These are phyloP conservation scores for Delitschia confertaspora DNA, from an alignment of 495 filamentous ascomycete genomes.

Conservation along the genomic window DNA sequence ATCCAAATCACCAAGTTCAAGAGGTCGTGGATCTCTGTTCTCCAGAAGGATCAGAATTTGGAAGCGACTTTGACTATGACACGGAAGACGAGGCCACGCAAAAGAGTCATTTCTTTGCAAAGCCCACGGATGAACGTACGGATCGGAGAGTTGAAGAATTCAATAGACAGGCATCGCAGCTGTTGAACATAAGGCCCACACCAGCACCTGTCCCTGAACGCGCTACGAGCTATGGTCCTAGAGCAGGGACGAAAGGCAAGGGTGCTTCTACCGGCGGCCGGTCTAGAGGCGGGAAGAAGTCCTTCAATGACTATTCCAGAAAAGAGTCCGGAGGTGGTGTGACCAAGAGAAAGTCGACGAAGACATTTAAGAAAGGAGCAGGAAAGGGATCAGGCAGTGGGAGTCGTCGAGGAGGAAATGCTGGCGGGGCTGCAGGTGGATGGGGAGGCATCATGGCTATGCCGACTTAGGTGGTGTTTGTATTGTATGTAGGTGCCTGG, in stretches of 20 bases:
- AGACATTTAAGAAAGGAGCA: constrained; percentile 14
- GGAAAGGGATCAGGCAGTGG: constrained; percentile 10
- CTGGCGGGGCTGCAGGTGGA: background rate
- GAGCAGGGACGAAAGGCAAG: background rate
- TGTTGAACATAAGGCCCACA: background rate
- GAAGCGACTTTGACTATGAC: constrained; percentile 13
- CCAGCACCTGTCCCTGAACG: background rate
- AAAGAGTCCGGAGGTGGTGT: background rate
- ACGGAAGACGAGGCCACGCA: constrained; percentile 15
- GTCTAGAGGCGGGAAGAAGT: background rate
- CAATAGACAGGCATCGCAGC: constrained; percentile 10
- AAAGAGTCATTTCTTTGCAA: constrained; percentile 13
- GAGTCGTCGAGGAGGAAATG: constrained; percentile 4
- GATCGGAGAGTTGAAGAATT: constrained; percentile 19
- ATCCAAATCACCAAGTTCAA: constrained; percentile 46
- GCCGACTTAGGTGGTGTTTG: constrained; percentile 8
- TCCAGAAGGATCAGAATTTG: constrained; percentile 2
- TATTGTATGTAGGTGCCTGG: no score
- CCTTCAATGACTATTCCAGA: background rate
- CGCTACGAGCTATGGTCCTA: background rate
- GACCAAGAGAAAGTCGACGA: constrained; percentile 4
- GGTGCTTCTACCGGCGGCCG: background rate
- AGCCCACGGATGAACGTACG: background rate
- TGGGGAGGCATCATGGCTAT: constrained; percentile 11
- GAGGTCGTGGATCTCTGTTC: constrained; percentile 24